Evolutionary conservation across 1,139 yeast genomes (phyloP).

Genomic region (Yamadazyma dendronema): DNA sequence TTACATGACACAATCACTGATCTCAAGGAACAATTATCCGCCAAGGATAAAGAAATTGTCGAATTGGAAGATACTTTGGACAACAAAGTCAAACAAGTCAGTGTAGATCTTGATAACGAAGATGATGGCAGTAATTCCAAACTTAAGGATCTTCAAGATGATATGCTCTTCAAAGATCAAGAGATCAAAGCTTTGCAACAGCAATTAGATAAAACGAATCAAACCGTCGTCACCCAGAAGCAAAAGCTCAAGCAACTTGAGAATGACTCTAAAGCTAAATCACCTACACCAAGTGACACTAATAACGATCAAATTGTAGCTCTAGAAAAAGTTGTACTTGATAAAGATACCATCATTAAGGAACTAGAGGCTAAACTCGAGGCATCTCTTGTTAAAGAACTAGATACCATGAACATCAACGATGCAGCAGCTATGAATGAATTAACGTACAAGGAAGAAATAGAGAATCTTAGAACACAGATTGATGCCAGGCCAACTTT

Average conservation of each 20-base stretch:
- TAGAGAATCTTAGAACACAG: slow-evolving; percentile 24
- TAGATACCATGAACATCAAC: slow-evolving; percentile 14
- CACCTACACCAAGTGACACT: background rate
- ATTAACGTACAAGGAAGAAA: slow-evolving; percentile 12
- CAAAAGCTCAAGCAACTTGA: slow-evolving; percentile 9
- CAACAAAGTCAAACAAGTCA: slow-evolving; percentile 7
- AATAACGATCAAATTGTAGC: background rate
- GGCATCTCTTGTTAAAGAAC: slow-evolving; percentile 16
- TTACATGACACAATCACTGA: slow-evolving; percentile 19
- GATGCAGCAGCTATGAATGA: slow-evolving; percentile 17
- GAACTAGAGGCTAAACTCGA: slow-evolving; percentile 16
- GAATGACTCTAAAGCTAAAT: background rate
- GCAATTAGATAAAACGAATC: slow-evolving; percentile 14
- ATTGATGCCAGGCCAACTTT: slow-evolving; percentile 31
- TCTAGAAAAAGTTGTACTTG: slow-evolving; percentile 4
- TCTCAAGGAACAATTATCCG: slow-evolving; percentile 21
- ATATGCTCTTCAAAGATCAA: slow-evolving; percentile 15
- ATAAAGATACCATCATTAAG: slow-evolving; percentile 11
- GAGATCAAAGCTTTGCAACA: slow-evolving; percentile 17
- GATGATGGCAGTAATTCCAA: background rate
- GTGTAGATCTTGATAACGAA: slow-evolving; percentile 1
- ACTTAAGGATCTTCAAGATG: slow-evolving; percentile 12
- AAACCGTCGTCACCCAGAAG: slow-evolving; percentile 12
- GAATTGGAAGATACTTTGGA: slow-evolving; percentile 11
- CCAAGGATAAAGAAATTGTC: slow-evolving; percentile 12